Evolutionary conservation across 2,329 filamentous ascomycete species (phyloP).

Genomic region (Trichoderma pleuroti): DNA sequence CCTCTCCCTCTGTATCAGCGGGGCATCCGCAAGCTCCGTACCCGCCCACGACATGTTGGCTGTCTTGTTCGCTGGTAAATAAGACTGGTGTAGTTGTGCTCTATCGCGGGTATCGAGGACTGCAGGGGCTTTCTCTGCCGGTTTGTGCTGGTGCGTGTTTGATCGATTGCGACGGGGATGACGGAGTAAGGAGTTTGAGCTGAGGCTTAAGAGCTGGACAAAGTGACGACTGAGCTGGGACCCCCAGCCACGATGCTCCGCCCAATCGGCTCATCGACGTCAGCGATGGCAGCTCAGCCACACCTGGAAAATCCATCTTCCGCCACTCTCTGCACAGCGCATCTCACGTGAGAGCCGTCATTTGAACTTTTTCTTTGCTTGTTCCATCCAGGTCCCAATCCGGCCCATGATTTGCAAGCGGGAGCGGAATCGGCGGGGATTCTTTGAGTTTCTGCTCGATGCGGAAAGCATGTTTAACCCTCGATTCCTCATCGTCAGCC

Average conservation of each 20-base stretch:
- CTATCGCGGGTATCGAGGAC: background rate
- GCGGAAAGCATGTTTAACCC: slow-evolving; percentile 36
- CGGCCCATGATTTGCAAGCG: slow-evolving; percentile 1
- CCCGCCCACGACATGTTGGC: slow-evolving; percentile 68
- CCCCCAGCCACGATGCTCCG: slow-evolving; percentile 31
- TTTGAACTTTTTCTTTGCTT: slow-evolving; percentile 10
- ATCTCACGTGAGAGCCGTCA: slow-evolving; percentile 31
- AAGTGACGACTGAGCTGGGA: slow-evolving; percentile 23
- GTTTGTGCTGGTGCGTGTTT: slow-evolving; percentile 20
- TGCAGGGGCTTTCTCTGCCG: background rate
- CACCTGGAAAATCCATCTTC: slow-evolving; percentile 12
- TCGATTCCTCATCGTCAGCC: slow-evolving; percentile 74
- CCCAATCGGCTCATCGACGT: slow-evolving; percentile 31
- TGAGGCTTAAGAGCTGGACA: slow-evolving; percentile 20
- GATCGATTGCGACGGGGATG: slow-evolving; percentile 25
- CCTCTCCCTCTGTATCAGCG: slow-evolving; percentile 25
- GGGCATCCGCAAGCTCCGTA: slow-evolving; percentile 35
- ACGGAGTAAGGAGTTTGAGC: slow-evolving; percentile 22
- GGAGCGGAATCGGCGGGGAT: background rate
- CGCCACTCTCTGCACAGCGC: background rate
- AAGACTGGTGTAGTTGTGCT: background rate
- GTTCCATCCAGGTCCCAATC: background rate
- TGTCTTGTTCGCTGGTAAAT: slow-evolving; percentile 21
- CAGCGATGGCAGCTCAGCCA: slow-evolving; percentile 22
- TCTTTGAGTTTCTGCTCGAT: slow-evolving; percentile 10